phyloP scores from a whole-genome alignment of 2,329 filamentous ascomycete species.

The Alternaria triticimaculans region DNA sequence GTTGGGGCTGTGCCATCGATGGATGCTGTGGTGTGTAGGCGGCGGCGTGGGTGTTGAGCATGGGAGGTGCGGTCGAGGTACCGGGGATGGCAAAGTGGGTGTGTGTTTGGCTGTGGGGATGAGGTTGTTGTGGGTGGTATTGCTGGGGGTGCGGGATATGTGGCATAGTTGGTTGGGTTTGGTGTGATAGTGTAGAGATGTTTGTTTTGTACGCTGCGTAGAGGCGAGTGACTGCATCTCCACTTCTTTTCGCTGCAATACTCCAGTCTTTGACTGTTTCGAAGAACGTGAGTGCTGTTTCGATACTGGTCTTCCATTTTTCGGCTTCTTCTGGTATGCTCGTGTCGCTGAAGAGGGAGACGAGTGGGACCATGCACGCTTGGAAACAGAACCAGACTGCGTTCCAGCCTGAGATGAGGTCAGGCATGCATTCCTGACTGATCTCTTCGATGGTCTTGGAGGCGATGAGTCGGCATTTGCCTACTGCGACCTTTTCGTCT shows the following conservation, averaged over 20 bases:
- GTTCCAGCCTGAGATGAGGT: conserved; percentile 81
- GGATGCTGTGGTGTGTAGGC: conserved; percentile 3
- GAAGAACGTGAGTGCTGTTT: conserved; percentile 53
- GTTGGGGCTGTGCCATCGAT: not conserved
- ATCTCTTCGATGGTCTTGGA: conserved; percentile 76
- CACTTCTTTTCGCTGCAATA: conserved; percentile 53
- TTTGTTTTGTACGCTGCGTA: conserved; percentile 51
- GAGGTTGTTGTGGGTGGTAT: conserved; percentile 13
- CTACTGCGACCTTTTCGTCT: conserved; percentile 72
- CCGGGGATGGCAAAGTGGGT: conserved; percentile 20
- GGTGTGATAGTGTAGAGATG: conserved; percentile 20
- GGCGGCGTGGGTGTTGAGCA: conserved; percentile 21
- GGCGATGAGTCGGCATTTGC: conserved; percentile 72
- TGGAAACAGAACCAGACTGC: conserved; percentile 84
- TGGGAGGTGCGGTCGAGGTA: conserved; percentile 14
- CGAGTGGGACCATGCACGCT: conserved; percentile 77
- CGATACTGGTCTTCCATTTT: conserved; percentile 52
- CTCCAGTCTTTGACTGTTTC: conserved; percentile 53
- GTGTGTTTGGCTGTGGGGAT: conserved; percentile 10
- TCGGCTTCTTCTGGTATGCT: conserved; percentile 49
- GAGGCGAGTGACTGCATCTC: conserved; percentile 51
- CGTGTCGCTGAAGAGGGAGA: conserved; percentile 74
- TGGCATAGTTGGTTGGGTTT: conserved; percentile 20
- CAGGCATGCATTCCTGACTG: conserved; percentile 70
- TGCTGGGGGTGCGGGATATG: conserved; percentile 12